A percentile compares a stretch with the other conserved stretches of the same genome.
These are phyloP conservation scores for Pulveroboletus sp. DNA, from an alignment of 1,284 basidiomycete genomes.

Conservation along the genomic window DNA sequence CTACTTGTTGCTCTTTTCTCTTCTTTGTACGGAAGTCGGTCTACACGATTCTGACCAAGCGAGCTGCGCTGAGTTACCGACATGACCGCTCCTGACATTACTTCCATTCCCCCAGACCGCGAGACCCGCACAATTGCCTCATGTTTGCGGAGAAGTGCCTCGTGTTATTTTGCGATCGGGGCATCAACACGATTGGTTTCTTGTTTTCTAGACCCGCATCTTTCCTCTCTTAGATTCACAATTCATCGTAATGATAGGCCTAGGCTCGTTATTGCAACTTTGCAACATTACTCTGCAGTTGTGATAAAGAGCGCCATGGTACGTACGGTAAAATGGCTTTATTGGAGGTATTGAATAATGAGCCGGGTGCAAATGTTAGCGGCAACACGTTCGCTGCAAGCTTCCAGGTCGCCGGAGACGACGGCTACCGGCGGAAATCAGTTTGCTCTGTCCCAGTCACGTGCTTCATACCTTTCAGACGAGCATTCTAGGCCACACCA, in stretches of 20 bases:
- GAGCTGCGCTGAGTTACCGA: not conserved
- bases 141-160: constrained; percentile 5
- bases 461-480: constrained; percentile 18
- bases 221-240: not conserved
- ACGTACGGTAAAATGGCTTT: not conserved
- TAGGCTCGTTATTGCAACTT: not conserved
- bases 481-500: not conserved
- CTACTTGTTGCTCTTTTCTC: not conserved
- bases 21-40: not conserved
- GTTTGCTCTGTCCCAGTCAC: constrained; percentile 40
- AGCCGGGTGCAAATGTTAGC: too few species aligned
- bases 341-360: not conserved
- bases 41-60: not conserved
- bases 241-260: not conserved
- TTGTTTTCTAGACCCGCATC: not conserved
- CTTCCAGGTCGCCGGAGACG: too few species aligned
- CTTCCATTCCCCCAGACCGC: not conserved
- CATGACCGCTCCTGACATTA: not conserved
- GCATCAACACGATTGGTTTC: not conserved
- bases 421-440: too few species aligned
- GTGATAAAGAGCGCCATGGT: not conserved
- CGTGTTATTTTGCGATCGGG: constrained; percentile 3
- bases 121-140: constrained; percentile 7
- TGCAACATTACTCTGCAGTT: not conserved
- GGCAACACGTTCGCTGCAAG: constrained; percentile 38